These are phyloP conservation scores for Stagonosporopsis vannaccii DNA, from an alignment of 2,329 filamentous ascomycete genomes.

Conservation along the genomic window DNA sequence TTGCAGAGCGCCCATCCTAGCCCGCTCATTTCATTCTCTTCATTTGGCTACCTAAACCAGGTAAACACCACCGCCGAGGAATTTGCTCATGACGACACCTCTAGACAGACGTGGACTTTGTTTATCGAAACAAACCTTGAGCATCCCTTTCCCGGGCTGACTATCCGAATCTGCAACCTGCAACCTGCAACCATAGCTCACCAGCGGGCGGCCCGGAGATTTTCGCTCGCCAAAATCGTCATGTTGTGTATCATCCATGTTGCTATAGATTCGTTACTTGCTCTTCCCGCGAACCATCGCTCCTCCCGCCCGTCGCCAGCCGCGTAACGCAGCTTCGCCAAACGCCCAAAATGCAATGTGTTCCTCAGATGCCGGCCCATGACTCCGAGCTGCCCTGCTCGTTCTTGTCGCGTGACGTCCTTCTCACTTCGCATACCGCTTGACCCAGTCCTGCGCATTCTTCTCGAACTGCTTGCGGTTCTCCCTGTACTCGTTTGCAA, in stretches of 20 bases:
- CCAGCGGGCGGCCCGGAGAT: slow-evolving; percentile 12
- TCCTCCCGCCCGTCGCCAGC: slow-evolving; percentile 15
- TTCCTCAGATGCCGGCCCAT: not conserved
- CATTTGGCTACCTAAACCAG: not conserved
- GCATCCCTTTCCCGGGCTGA: slow-evolving; percentile 11
- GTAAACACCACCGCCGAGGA: slow-evolving; percentile 7
- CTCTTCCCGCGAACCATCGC: not conserved
- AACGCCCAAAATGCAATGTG: slow-evolving; percentile 44
- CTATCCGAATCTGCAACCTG: not conserved
- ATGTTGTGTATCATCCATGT: slow-evolving; percentile 4
- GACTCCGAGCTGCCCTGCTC: not conserved
- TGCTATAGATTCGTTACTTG: slow-evolving; percentile 7
- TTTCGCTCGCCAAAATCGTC: slow-evolving; percentile 1
- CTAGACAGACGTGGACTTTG: not conserved
- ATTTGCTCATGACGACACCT: slow-evolving; percentile 13
- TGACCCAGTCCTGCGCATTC: slow-evolving; percentile 76
- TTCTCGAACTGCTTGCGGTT: slow-evolving; percentile 75
- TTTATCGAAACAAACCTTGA: not conserved
- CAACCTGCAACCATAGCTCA: not conserved
- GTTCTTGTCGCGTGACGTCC: slow-evolving; percentile 12
- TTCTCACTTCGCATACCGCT: slow-evolving; percentile 68
- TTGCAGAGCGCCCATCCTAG: slow-evolving; percentile 8
- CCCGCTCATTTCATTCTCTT: slow-evolving; percentile 12
- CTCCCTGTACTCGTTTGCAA: slow-evolving; percentile 82
- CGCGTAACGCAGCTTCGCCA: slow-evolving; percentile 32